Conservation (phyloP, 2,329 filamentous ascomycete species). For the Penicillium sp. region DNA sequence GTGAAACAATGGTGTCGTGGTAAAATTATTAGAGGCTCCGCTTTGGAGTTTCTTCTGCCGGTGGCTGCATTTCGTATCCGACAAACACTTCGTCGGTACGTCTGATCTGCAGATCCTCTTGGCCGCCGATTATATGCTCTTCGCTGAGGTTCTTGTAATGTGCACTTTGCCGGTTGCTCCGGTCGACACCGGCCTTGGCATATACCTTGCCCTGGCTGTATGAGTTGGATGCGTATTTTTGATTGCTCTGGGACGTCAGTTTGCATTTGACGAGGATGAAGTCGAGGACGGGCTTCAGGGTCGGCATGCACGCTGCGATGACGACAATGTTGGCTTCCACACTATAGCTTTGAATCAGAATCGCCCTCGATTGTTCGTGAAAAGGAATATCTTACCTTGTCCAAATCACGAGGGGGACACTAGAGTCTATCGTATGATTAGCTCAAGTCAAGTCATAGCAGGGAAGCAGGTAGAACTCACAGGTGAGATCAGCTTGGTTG, state of each 20-base stretch:
- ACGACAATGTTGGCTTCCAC: constrained; percentile 32
- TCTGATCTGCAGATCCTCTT: too few species aligned
- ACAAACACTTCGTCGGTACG: too few species aligned
- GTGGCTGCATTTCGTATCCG: too few species aligned
- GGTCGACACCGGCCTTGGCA: too few species aligned
- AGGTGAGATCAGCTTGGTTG: constrained; percentile 25
- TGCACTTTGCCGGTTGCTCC: too few species aligned
- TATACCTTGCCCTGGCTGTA: not conserved
- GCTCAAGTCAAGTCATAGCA: not conserved
- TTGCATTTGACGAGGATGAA: constrained; percentile 15
- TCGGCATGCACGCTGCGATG: constrained; percentile 34
- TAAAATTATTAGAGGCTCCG: too few species aligned
- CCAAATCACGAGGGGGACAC: constrained; percentile 43
- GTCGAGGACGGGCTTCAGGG: constrained; percentile 30
- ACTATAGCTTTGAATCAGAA: too few species aligned
- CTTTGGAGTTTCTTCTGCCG: too few species aligned
- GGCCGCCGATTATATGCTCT: too few species aligned
- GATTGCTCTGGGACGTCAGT: constrained; percentile 12
- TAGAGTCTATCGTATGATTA: constrained; percentile 24
- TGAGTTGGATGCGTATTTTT: not conserved
- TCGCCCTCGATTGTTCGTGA: too few species aligned
- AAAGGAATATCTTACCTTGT: constrained; percentile 43
- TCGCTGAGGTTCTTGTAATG: too few species aligned
- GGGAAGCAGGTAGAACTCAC: constrained; percentile 20
- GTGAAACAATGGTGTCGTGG: too few species aligned